Conservation (phyloP, 1,284 basidiomycete genomes). For the Pseudozyma sp. region DNA sequence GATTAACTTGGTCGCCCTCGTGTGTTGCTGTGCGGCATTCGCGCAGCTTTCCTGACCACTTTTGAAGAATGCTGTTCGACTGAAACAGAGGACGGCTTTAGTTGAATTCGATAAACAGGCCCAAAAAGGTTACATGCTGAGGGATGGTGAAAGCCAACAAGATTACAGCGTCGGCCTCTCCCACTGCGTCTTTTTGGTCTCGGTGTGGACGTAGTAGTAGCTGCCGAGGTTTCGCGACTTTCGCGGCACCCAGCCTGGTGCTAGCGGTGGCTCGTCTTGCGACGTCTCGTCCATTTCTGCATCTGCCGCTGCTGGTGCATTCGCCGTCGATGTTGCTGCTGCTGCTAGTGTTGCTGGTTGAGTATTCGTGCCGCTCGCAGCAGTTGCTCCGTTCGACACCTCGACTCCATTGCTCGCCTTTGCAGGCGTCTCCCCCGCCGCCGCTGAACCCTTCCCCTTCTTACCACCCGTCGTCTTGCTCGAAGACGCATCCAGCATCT, state of each 20-base stretch:
- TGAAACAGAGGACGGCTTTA: too few relatives aligned
- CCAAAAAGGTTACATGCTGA: too few relatives aligned
- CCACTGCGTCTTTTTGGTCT: slow-evolving; percentile 48
- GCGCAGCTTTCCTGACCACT: too few relatives aligned
- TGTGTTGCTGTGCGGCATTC: too few relatives aligned
- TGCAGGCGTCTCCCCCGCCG: neutral
- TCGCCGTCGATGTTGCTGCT: neutral
- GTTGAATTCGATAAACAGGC: too few relatives aligned
- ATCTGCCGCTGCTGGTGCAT: slow-evolving; percentile 1
- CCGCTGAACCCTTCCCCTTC: neutral
- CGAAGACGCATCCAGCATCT: slow-evolving; percentile 4
- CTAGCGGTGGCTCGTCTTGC: slow-evolving; percentile 31
- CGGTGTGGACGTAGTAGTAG: slow-evolving; percentile 38
- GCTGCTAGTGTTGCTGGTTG: neutral
- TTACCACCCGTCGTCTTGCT: slow-evolving; percentile 21
- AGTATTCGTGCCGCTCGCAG: neutral
- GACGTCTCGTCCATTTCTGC: slow-evolving; percentile 10
- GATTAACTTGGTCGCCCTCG: too few relatives aligned
- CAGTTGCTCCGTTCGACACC: neutral
- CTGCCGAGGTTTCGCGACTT: slow-evolving; percentile 27
- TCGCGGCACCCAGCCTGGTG: slow-evolving; percentile 25
- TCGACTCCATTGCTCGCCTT: neutral
- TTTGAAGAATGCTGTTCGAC: too few relatives aligned
- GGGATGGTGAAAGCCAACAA: too few relatives aligned
- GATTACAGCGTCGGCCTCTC: slow-evolving; percentile 29